Percentiles rank a stretch among this genome's conserved stretches.
Evolutionary conservation across 805 yeast genomes (phyloP).

Genomic region (Myxozyma neotropica): DNA sequence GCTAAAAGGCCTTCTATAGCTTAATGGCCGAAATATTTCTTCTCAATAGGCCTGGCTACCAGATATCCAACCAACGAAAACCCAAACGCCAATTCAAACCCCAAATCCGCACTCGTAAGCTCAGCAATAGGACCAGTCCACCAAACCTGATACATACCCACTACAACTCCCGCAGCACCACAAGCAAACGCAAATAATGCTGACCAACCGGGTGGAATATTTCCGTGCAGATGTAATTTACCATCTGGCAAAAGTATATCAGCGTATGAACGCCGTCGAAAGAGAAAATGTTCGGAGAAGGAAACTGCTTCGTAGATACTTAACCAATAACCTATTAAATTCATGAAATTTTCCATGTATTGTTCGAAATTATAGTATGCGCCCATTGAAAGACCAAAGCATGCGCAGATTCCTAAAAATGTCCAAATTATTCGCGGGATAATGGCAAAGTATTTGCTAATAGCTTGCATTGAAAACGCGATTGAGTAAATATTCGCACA

Average conservation of each 20-base stretch:
- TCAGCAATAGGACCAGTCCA: conserved; percentile 70
- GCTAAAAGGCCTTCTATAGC: too few relatives aligned
- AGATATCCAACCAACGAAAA: conserved; percentile 68
- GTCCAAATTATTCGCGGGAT: conserved; percentile 88
- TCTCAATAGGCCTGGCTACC: conserved; percentile 62
- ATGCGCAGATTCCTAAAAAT: conserved; percentile 66
- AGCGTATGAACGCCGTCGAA: conserved; percentile 60
- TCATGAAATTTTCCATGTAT: conserved; percentile 86
- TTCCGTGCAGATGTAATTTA: conserved; percentile 17
- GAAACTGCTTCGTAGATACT: conserved; percentile 78
- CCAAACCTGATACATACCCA: conserved; percentile 89
- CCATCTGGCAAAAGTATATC: conserved; percentile 39
- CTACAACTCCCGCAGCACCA: conserved; percentile 81
- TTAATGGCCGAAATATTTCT: conserved; percentile 55
- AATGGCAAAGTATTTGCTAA: conserved; percentile 70
- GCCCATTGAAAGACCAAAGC: conserved; percentile 61
- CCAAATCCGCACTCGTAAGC: conserved; percentile 75
- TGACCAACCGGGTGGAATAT: conserved; percentile 75
- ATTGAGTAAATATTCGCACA: conserved; percentile 93
- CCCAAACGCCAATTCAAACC: conserved; percentile 72
- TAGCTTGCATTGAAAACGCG: conserved; percentile 81
- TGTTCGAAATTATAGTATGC: conserved; percentile 72
- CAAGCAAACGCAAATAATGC: conserved; percentile 76
- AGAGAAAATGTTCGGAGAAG: conserved; percentile 80
- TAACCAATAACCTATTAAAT: conserved; percentile 86